These are phyloP conservation scores for Parafenestella ontariensis DNA, from an alignment of 2,329 filamentous ascomycete genomes.

Conservation along the genomic window DNA sequence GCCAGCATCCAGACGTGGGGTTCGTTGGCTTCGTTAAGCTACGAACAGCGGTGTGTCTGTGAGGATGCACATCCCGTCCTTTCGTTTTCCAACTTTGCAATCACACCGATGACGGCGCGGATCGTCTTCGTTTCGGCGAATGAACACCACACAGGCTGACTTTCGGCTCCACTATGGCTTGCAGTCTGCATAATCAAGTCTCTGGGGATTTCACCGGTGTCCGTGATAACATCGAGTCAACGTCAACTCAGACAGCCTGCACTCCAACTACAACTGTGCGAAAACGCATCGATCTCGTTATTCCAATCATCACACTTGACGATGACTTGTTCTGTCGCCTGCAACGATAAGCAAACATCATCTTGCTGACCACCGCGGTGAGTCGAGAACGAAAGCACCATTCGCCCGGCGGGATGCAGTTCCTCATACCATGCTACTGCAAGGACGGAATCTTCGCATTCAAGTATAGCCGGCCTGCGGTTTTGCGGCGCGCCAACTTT, in stretches of 20 bases:
- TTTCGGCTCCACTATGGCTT: slow-evolving; percentile 21
- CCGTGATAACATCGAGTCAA: slow-evolving; percentile 6
- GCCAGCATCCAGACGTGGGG: background rate
- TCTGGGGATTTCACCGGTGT: slow-evolving; percentile 14
- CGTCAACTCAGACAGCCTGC: background rate
- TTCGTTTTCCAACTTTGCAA: slow-evolving; percentile 10
- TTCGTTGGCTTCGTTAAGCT: background rate
- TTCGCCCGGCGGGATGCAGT: slow-evolving; percentile 23
- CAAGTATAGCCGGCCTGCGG: slow-evolving; percentile 21
- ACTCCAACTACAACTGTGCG: background rate
- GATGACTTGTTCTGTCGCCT: background rate
- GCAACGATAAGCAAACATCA: slow-evolving; percentile 9
- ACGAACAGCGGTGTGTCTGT: slow-evolving; percentile 22
- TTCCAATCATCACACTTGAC: background rate
- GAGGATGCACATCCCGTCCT: slow-evolving; percentile 6
- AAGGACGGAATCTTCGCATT: slow-evolving; percentile 31
- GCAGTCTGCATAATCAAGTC: slow-evolving; percentile 22
- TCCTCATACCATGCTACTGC: slow-evolving; percentile 28
- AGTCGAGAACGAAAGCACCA: slow-evolving; percentile 20
- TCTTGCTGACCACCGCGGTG: slow-evolving; percentile 28
- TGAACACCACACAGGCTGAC: slow-evolving; percentile 19
- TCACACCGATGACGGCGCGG: slow-evolving; percentile 24
- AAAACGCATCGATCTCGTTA: background rate
- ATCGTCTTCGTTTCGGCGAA: slow-evolving; percentile 19
- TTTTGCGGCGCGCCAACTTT: slow-evolving; percentile 23